Percentiles rank a stretch among this genome's conserved stretches.
phyloP scores from a whole-genome alignment of 1,139 yeast species.

The Hansenula anomala region DNA sequence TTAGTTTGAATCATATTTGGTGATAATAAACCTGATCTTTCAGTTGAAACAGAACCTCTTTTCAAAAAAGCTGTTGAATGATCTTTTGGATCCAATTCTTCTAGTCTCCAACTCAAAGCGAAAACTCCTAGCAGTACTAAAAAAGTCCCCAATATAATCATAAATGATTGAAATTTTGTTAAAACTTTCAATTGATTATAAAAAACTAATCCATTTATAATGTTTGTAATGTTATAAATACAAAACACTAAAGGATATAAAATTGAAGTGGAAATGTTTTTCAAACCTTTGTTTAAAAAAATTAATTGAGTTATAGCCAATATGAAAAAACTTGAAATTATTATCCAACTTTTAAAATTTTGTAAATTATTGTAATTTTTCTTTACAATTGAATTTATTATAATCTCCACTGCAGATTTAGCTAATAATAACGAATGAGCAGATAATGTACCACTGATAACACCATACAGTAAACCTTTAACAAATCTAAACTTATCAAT shows the following conservation, averaged over 20 bases:
- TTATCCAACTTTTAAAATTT: conserved; percentile 25
- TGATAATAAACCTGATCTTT: conserved; percentile 3
- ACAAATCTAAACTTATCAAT: conserved; percentile 11
- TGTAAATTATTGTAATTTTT: conserved; percentile 19
- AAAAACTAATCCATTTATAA: conserved; percentile 68
- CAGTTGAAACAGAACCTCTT: conserved; percentile 6
- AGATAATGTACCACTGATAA: conserved; percentile 72
- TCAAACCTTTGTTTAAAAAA: conserved; percentile 70
- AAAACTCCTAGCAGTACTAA: conserved; percentile 51
- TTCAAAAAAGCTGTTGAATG: background rate
- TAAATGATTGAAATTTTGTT: conserved; percentile 31
- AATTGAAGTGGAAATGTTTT: conserved; percentile 69
- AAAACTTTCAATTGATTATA: conserved; percentile 46
- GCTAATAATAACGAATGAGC: conserved; percentile 86
- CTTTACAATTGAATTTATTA: conserved; percentile 41
- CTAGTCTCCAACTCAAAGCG: conserved; percentile 43
- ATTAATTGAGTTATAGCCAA: conserved; percentile 74
- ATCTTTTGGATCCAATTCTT: conserved; percentile 19
- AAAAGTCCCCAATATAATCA: conserved; percentile 47
- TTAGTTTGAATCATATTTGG: background rate
- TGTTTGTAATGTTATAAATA: conserved; percentile 70
- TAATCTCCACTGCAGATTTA: conserved; percentile 72
- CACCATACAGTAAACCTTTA: conserved; percentile 59
- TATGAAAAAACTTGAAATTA: conserved; percentile 54
- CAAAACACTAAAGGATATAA: conserved; percentile 84